Evolutionary conservation across 1,139 yeast species (phyloP), one percentile per base, ranked within the genome.

Genomic region (Candida albicans): DNA sequence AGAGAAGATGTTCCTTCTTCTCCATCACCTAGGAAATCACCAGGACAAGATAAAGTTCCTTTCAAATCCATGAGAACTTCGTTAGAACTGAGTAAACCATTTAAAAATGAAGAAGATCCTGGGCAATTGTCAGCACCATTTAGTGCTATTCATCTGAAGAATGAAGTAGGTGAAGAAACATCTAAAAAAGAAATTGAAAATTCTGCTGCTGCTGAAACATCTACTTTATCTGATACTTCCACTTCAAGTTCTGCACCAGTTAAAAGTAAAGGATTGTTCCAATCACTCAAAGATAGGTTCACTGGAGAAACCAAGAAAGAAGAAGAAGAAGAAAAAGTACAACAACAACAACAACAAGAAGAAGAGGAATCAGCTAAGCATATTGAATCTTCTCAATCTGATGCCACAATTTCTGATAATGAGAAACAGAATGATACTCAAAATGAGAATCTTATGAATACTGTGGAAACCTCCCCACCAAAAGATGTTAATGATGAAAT

Each of bases 231-330:
- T 29, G 32, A n/a, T 1, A 11, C 34, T 4, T 8, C 40, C 9
- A 11, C 39, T n/a, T 8, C 33, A n/a, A 12, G 26, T 33, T 12
- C 40, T 5, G 8, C 31, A 24, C 39, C 46, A 22, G 42, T 51
- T 34, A 58, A 59, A 41, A 61, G 59, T 31, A 67, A 59, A 47
- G 71, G 73, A 8, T 54, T 69, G 8, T 68, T 68, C 52, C 73
- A 65, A 52, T 60, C 66, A 40, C 58, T 70, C 33, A 60, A 67
- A 39, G 70, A 67, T 35, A 61, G 67, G 41, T 58, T 67, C 31
- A 48, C 58, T 10, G 43, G 43, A 13, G 54, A 49, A 31, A 40
- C 45, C 3, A 46, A 42, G 13, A 35, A 14, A 10, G 29, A 25
- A 33, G 41, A 35, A 26, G 40, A 34, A 35, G 22, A 18, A 18